A percentile compares a stretch with the other conserved stretches of the same genome.
These are phyloP conservation scores for Aphelidium insulamus DNA, from an alignment of 371 early-diverging fungal genomes.

Conservation along the genomic window DNA sequence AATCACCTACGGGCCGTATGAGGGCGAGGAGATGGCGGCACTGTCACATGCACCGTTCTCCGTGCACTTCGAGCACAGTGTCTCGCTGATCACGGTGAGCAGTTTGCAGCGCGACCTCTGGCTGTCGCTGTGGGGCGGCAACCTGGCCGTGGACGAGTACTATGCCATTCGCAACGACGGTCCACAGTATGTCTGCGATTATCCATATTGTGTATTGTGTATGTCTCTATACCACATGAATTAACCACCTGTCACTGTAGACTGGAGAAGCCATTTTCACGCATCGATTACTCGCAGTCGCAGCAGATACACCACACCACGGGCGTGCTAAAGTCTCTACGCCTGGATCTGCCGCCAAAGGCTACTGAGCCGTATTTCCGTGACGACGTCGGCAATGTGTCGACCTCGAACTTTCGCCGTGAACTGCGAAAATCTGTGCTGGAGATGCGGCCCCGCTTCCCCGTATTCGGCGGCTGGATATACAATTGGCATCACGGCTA, in stretches of 20 bases:
- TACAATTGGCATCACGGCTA: conserved; percentile 85
- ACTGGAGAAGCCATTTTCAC: conserved; percentile 45
- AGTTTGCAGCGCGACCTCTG: conserved; percentile 43
- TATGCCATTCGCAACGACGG: conserved; percentile 56
- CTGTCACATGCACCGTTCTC: conserved; percentile 17
- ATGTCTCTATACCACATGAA: neutral
- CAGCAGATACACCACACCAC: conserved; percentile 25
- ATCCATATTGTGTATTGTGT: neutral
- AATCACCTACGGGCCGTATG: conserved; percentile 55
- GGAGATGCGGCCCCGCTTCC: conserved; percentile 64
- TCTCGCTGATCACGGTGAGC: conserved; percentile 38
- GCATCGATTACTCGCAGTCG: conserved; percentile 33
- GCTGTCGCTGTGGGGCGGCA: conserved; percentile 66
- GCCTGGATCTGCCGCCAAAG: conserved; percentile 29
- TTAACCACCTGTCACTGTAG: conserved; percentile 11
- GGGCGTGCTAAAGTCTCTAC: conserved; percentile 28
- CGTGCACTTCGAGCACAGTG: conserved; percentile 42
- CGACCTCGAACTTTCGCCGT: conserved; percentile 43
- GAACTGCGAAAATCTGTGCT: conserved; percentile 28
- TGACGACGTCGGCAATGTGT: conserved; percentile 91
- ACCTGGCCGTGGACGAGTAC: conserved; percentile 62
- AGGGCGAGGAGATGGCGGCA: conserved; percentile 9
- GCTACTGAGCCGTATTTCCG: conserved; percentile 60
- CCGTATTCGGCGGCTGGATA: conserved; percentile 86
- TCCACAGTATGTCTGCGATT: conserved; percentile 25